Percentiles rank a stretch among this genome's conserved stretches.
phyloP scores from a whole-genome alignment of 2,329 filamentous ascomycete species.

The Albifimbria verrucaria region DNA sequence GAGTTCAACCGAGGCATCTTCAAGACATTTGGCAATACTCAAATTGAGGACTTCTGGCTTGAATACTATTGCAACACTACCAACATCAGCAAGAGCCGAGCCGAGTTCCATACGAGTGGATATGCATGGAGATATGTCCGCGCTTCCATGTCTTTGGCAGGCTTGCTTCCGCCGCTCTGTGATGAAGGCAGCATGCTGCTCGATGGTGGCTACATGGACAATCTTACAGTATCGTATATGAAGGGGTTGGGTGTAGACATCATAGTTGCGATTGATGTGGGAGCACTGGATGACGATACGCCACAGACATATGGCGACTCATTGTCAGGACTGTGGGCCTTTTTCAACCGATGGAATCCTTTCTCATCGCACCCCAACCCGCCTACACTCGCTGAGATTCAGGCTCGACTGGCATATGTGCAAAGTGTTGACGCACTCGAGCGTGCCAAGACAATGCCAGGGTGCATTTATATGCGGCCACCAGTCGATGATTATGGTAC shows the following conservation, averaged over 20 bases:
- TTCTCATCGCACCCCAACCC: conserved; percentile 87
- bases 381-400: conserved; percentile 92
- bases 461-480: conserved; percentile 94
- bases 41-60: conserved; percentile 99
- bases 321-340: conserved; percentile 91
- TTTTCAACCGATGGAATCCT: conserved; percentile 95
- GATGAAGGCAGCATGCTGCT: conserved; percentile 96
- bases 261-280: conserved; percentile 95
- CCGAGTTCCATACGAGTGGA: conserved; percentile 90
- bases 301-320: conserved; percentile 94
- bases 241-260: conserved; percentile 88
- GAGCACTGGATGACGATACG: conserved; percentile 84
- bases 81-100: conserved; percentile 91
- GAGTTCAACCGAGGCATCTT: conserved; percentile 99
- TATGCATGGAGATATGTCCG: conserved; percentile 98
- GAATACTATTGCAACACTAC: conserved; percentile 99
- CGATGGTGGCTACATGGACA: conserved; percentile 96
- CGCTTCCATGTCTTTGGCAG: conserved; percentile 94
- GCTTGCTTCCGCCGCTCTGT: conserved; percentile 86
- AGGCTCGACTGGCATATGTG: conserved; percentile 91
- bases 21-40: conserved; percentile 94
- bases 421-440: conserved; percentile 93
- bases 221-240: conserved; percentile 96
- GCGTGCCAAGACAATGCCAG: conserved; percentile 83
- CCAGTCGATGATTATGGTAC: conserved; percentile 93